Evolutionary conservation across 176 grass and related monocot genomes (phyloP).

Genomic region (Eleusine coracana): DNA sequence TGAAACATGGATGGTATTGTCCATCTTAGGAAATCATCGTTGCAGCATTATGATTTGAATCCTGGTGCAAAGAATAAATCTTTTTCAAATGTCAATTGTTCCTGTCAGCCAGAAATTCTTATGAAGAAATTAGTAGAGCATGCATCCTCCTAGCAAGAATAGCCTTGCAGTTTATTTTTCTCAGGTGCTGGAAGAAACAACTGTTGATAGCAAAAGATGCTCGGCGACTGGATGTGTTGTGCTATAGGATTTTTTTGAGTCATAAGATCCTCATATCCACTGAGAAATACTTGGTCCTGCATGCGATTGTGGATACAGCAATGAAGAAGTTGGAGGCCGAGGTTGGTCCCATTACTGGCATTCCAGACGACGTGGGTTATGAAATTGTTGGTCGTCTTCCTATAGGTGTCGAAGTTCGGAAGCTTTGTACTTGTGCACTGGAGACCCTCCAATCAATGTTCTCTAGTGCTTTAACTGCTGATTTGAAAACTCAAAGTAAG

Average conservation of each 20-base stretch:
- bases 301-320: constrained; percentile 59
- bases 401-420: constrained; percentile 51
- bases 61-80: background rate
- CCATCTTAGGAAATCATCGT: background rate
- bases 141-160: background rate
- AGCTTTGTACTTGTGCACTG: constrained; percentile 45
- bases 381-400: constrained; percentile 54
- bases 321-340: constrained; percentile 55
- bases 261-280: constrained; percentile 52
- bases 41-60: background rate
- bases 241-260: constrained; percentile 59
- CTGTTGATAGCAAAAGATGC: constrained; percentile 57
- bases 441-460: constrained; percentile 40
- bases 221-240: constrained; percentile 49
- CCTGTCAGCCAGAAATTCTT: background rate
- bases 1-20: background rate
- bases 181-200: constrained; percentile 68
- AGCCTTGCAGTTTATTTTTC: constrained; percentile 9
- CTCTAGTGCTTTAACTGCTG: constrained; percentile 25
- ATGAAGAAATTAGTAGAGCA: background rate
- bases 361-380: constrained; percentile 38
- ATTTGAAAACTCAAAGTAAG: constrained; percentile 33
- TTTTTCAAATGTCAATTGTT: background rate
- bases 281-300: constrained; percentile 50
- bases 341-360: constrained; percentile 40